Base-by-base conservation (phyloP, 2,329 filamentous ascomycete species). In the Didymella segeticola region DNA sequence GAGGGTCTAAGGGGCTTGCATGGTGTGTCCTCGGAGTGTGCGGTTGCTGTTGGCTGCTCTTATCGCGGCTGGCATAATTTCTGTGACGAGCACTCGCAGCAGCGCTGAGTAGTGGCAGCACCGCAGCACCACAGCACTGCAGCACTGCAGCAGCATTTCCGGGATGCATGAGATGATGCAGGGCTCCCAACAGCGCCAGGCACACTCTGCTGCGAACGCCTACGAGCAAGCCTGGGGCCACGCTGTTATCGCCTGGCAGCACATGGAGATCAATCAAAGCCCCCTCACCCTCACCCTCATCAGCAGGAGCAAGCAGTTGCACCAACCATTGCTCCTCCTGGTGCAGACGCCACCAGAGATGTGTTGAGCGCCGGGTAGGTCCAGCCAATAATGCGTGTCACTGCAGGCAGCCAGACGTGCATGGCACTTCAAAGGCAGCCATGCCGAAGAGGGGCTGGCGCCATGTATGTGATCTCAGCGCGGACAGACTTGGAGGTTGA, bases 1-100 rank as follows among this genome's bases (percentile, higher is more conserved):
- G 20, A 36, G 26, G 22, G 38, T 47, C 45, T 20, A 48, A 43
- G 51, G 31, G 41, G 43, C 25, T 43, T 20, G 46, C 39, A 45
- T 39, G 51, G 51, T 47, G n/a, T n/a, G n/a, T n/a, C n/a, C n/a
- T n/a, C n/a, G n/a, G n/a, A n/a, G n/a, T n/a, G n/a, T n/a, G n/a
- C n/a, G n/a, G 22, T 12, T 17, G 27, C 30, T 36, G 17, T 17
- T 23, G 26, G 12, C 38, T 47, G 51, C 47, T 55, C 52, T 56
- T 56, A 56, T 56, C 53, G 53, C 53, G 53, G 47, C 47, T 47
- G 47, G 41, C 31, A 36, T 43, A 43, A 47, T 47, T 49, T 25
- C 38, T 15, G 45, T 45, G 51, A 48, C 38, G 43, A 53, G 49
- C 31, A 36, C 20, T 31, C 11, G 27, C 19, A 37, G 37, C 36